Base-by-base conservation (phyloP, 331 rosid genomes). In the Malus hybrid region DNA sequence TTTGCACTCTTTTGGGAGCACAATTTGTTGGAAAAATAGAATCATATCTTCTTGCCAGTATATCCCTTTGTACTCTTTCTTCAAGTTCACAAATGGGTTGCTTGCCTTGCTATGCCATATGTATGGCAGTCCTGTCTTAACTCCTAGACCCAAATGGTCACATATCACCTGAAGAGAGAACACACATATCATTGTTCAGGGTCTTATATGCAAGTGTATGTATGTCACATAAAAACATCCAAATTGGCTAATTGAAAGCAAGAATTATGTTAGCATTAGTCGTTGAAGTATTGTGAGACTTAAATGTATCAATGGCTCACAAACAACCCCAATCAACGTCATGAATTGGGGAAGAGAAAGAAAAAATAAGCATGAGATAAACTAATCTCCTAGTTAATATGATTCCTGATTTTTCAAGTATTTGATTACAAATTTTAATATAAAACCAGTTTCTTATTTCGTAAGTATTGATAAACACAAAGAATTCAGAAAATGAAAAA, bases 51-150 rank as follows among this genome's bases (percentile, higher is more conserved):
- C 81, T 67, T 76, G 78, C 75, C 77, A 76, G 61, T 24, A 72
- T 15, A 81, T 81, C 34, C 78, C 78, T 2, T 67, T 72, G 72
- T 81, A 76, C 50, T 81, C 75, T 71, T 81, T 81, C 62, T 81
- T 76, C 67, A 76, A 39, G 28, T 76, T 81, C 32, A 81, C 71
- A 72, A 76, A 66, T 67, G 78, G 81, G 78, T 81, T 81, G 67
- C 85, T 76, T 65, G 77, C 78, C 71, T 81, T 77, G 78, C 79
- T 50, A 18, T 77, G 76, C 76, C 76, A 77, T 59, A 81, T 67
- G 69, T 77, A 81, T 32, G 85, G 69, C 36, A 67, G 71, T 64
- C 81, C 78, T 66, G 81, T 71, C 36, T 81, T 81, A 4, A 71
- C 78, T 10, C 78, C 84, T 5, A 76, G 46, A 36, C 39, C 15